phyloP scores from a whole-genome alignment of 1,139 yeast genomes.

The Zygotorulaspora mrakii region DNA sequence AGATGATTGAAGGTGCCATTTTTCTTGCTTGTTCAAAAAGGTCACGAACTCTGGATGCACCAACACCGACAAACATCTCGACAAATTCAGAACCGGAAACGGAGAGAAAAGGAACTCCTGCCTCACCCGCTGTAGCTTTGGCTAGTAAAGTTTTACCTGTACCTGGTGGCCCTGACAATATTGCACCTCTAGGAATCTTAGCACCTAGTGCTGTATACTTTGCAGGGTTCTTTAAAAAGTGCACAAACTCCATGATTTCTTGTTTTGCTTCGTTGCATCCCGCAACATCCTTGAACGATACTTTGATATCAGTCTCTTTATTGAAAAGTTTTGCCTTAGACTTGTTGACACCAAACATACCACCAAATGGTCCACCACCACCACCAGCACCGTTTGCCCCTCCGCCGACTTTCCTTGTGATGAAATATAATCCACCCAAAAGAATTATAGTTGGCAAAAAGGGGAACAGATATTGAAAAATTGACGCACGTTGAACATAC shows the following conservation, averaged over 20 bases:
- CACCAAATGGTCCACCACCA: conserved; percentile 47
- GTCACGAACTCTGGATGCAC: conserved; percentile 96
- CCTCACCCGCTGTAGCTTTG: conserved; percentile 99
- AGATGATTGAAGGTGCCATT: conserved; percentile 88
- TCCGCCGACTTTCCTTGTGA: conserved; percentile 49
- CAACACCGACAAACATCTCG: conserved; percentile 98
- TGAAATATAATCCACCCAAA: conserved; percentile 79
- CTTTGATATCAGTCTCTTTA: conserved; percentile 85
- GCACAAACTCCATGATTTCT: conserved; percentile 96
- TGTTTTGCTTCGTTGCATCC: conserved; percentile 98
- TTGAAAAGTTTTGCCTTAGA: conserved; percentile 88
- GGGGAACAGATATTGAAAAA: conserved; percentile 60
- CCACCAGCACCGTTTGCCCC: conserved; percentile 54
- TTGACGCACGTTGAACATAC: conserved; percentile 65
- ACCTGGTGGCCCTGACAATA: conserved; percentile 98
- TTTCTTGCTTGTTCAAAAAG: conserved; percentile 88
- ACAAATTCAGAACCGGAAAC: conserved; percentile 98
- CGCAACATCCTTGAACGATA: conserved; percentile 89
- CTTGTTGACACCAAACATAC: conserved; percentile 72
- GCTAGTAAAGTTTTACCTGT: conserved; percentile 97
- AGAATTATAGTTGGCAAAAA: conserved; percentile 80
- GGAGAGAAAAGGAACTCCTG: conserved; percentile 91
- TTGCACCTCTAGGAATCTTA: conserved; percentile 96
- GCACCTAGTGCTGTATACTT: conserved; percentile 93
- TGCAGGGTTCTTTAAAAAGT: conserved; percentile 81